These are phyloP conservation scores for Pythium scleroteichum DNA, from an alignment of 352 stramenopile genomes.

Conservation along the genomic window DNA sequence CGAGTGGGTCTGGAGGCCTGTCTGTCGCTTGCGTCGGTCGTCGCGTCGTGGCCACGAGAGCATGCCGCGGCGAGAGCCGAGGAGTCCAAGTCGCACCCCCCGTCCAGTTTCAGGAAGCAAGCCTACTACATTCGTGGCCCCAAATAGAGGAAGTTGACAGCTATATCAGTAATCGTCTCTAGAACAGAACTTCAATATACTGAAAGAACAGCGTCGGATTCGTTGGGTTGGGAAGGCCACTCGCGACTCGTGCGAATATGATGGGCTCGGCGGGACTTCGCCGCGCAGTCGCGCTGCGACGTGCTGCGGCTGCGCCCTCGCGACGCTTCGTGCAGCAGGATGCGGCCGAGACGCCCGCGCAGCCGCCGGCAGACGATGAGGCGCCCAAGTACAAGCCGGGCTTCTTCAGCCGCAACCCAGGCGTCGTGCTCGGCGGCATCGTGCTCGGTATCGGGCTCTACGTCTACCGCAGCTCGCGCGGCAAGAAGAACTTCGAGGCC, in stretches of 20 bases:
- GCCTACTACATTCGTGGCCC: too few relatives aligned
- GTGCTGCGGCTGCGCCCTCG: not conserved
- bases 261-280: not conserved
- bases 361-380: constrained; percentile 30
- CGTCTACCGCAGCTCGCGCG: constrained; percentile 69
- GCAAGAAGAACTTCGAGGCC: constrained; percentile 82
- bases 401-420: constrained; percentile 85
- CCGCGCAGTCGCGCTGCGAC: not conserved
- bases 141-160: too few relatives aligned
- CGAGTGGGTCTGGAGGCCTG: too few relatives aligned
- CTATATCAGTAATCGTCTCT: too few relatives aligned
- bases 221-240: not conserved
- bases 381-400: constrained; percentile 80
- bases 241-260: not conserved
- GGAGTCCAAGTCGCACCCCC: not conserved
- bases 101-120: not conserved
- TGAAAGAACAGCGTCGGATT: too few relatives aligned
- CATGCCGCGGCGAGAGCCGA: not conserved
- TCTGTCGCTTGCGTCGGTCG: too few relatives aligned
- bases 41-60: not conserved
- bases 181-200: too few relatives aligned
- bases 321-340: constrained; percentile 15
- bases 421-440: constrained; percentile 71
- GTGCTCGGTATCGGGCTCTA: constrained; percentile 66
- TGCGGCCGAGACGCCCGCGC: not conserved